Conservation (phyloP, 371 early-diverging fungal genomes). For the Mortierella sp. region DNA sequence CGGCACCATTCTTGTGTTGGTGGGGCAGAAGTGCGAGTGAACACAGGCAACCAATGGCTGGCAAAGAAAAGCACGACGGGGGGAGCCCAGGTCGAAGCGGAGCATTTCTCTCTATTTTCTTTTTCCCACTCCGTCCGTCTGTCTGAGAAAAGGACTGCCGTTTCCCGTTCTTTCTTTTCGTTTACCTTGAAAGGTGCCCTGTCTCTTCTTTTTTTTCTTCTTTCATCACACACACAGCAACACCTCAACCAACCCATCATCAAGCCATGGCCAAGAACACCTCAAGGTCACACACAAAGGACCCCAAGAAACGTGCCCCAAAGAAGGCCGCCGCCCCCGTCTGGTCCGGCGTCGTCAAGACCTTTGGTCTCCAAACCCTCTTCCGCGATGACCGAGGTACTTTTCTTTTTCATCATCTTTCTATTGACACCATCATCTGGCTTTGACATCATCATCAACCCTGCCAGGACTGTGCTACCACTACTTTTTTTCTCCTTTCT, state of each 20-base stretch:
- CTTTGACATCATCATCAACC: neutral
- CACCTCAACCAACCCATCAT: conserved; percentile 3
- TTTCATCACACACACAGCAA: neutral
- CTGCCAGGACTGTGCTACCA: neutral
- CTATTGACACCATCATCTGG: neutral
- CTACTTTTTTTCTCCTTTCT: neutral
- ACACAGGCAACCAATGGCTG: neutral
- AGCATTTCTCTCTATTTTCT: neutral
- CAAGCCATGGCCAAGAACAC: conserved; percentile 35
- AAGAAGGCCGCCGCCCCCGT: conserved; percentile 50
- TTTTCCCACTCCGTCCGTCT: neutral
- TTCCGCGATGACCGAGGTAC: conserved; percentile 54
- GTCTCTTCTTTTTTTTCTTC: conserved; percentile 10
- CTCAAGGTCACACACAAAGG: conserved; percentile 26
- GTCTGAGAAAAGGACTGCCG: neutral
- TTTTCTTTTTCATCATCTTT: conserved; percentile 15
- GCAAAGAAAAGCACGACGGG: neutral
- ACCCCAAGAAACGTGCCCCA: conserved; percentile 28
- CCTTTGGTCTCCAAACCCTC: conserved; percentile 22
- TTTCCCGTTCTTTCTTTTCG: conserved; percentile 12
- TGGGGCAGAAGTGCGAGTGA: neutral
- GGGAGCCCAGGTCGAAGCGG: conserved; percentile 12
- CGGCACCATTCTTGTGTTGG: neutral
- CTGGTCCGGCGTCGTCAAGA: conserved; percentile 43
- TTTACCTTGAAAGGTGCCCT: neutral